phyloP scores from a whole-genome alignment of 2,329 filamentous ascomycete species.

The Fusarium verticillioides region DNA sequence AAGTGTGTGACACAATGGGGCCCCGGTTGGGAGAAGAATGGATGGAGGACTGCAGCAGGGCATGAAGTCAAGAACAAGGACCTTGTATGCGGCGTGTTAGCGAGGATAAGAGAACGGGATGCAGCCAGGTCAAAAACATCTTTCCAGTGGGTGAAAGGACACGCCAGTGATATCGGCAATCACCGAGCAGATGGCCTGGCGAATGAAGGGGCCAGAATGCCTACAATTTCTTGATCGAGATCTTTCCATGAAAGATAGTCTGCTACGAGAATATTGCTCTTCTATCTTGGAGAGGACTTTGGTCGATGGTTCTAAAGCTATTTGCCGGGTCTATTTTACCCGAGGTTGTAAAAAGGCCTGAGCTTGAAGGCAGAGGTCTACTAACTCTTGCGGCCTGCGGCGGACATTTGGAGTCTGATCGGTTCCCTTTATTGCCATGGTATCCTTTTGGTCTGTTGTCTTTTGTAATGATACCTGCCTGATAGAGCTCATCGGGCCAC shows the following conservation, averaged over 20 bases:
- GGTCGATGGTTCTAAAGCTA: not conserved
- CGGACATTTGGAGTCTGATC: not conserved
- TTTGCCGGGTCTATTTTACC: not conserved
- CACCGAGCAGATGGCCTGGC: conserved; percentile 83
- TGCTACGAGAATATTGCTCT: not conserved
- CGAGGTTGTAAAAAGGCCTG: not conserved
- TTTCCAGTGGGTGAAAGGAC: conserved; percentile 93
- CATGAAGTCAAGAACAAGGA: conserved; percentile 88
- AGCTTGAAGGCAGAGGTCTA: not conserved
- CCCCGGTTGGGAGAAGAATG: conserved; percentile 76
- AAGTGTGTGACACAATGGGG: conserved; percentile 91
- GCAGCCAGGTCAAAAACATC: conserved; percentile 69
- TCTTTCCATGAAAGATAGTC: not conserved
- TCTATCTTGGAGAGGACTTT: not conserved
- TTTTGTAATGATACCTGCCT: conserved; percentile 19
- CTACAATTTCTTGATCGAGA: conserved; percentile 2
- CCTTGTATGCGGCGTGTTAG: conserved; percentile 77
- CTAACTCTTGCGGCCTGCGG: not conserved
- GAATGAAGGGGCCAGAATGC: conserved; percentile 58
- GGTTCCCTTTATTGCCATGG: not conserved
- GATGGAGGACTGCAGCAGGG: conserved; percentile 79
- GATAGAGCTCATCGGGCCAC: not conserved
- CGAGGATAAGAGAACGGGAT: conserved; percentile 76
- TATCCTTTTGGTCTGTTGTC: not conserved
- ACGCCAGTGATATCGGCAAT: conserved; percentile 79